Conservation (phyloP, 305 asterid genomes). For the Fraxinus velutina region DNA sequence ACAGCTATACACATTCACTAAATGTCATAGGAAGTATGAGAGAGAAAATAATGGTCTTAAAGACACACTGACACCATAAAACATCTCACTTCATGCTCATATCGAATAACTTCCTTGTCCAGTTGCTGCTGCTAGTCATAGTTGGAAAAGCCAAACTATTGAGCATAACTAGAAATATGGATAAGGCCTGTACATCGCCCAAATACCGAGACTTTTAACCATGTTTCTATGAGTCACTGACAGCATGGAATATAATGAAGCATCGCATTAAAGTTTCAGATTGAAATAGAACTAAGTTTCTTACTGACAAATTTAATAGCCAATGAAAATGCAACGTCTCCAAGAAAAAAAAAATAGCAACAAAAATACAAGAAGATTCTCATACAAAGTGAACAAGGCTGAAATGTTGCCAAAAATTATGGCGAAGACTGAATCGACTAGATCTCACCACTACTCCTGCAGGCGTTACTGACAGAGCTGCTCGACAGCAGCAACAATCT, state of each 20-base stretch:
- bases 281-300: not conserved
- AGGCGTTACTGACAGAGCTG: slow-evolving; percentile 47
- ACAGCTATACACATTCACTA: not conserved
- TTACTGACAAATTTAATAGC: not conserved
- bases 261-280: not conserved
- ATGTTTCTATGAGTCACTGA: not conserved
- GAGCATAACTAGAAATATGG: not conserved
- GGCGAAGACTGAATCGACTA: slow-evolving; percentile 19
- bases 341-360: not conserved
- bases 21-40: not conserved
- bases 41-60: not conserved
- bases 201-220: not conserved
- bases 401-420: slow-evolving; percentile 4
- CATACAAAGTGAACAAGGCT: slow-evolving; percentile 8
- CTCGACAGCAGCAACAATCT: slow-evolving; percentile 68
- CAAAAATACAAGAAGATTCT: not conserved
- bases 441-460: slow-evolving; percentile 6
- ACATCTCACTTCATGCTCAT: not conserved
- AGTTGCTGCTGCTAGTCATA: not conserved
- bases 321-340: not conserved
- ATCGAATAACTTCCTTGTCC: not conserved
- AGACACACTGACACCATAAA: not conserved
- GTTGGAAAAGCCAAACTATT: not conserved
- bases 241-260: not conserved
- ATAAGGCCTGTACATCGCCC: not conserved